These are phyloP conservation scores for Tuber microsphaerosporum DNA, from an alignment of 495 filamentous ascomycete genomes.

Conservation along the genomic window DNA sequence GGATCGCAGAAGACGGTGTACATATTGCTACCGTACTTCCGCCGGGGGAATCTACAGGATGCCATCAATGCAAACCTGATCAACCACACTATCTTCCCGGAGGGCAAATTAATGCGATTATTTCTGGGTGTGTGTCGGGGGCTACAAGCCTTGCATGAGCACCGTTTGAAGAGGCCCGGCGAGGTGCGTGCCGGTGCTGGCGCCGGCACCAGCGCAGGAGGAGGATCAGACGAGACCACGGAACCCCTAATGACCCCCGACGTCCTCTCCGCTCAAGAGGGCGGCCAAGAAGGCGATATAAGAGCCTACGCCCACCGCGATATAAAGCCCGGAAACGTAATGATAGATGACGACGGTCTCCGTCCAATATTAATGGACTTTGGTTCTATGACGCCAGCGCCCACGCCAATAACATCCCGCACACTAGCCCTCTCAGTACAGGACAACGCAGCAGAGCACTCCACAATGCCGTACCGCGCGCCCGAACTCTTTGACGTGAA, in stretches of 20 bases:
- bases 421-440: slow-evolving; percentile 85
- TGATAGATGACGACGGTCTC: slow-evolving; percentile 81
- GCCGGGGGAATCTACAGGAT: slow-evolving; percentile 90
- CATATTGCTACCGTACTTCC: slow-evolving; percentile 89
- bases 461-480: slow-evolving; percentile 95
- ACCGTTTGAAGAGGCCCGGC: slow-evolving; percentile 56
- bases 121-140: slow-evolving; percentile 89
- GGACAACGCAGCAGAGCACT: slow-evolving; percentile 90
- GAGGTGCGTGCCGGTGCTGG: slow-evolving; percentile 38
- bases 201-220: not conserved
- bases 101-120: slow-evolving; percentile 76
- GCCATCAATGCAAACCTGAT: slow-evolving; percentile 97
- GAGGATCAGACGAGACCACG: slow-evolving; percentile 51
- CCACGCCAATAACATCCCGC: slow-evolving; percentile 85
- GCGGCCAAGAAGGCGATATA: slow-evolving; percentile 60
- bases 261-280: slow-evolving; percentile 63
- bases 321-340: slow-evolving; percentile 97
- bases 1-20: slow-evolving; percentile 83
- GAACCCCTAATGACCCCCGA: slow-evolving; percentile 60
- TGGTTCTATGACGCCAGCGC: slow-evolving; percentile 80
- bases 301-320: slow-evolving; percentile 90
- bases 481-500: slow-evolving; percentile 98
- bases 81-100: slow-evolving; percentile 90
- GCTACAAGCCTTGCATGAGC: slow-evolving; percentile 82
- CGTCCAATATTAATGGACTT: slow-evolving; percentile 98